phyloP scores from a whole-genome alignment of 306 rosid species.

The Purshia tridentata region DNA sequence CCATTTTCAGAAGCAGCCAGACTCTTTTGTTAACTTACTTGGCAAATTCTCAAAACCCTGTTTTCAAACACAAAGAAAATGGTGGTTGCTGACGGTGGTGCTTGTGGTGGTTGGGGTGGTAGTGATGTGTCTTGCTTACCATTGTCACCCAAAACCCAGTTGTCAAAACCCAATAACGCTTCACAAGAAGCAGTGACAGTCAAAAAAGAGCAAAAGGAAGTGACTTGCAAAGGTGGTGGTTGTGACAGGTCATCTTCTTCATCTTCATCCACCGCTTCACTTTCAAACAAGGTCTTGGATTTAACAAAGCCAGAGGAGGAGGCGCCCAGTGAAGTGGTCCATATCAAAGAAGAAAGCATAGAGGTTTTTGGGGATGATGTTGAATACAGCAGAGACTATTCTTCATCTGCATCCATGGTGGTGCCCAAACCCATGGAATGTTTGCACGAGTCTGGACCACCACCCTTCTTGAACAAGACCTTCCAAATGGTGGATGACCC shows the following conservation, averaged over 20 bases:
- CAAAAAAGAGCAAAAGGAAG: slow-evolving; percentile 10
- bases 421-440: slow-evolving; percentile 73
- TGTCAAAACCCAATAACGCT: slow-evolving; percentile 5
- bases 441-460: slow-evolving; percentile 62
- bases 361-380: slow-evolving; percentile 19
- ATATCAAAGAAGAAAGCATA: slow-evolving; percentile 43
- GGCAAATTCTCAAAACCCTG: neutral
- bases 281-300: slow-evolving; percentile 11
- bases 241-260: slow-evolving; percentile 30
- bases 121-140: slow-evolving; percentile 4
- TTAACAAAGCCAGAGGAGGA: slow-evolving; percentile 10
- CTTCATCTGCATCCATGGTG: slow-evolving; percentile 32
- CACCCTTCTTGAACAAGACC: slow-evolving; percentile 85
- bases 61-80: slow-evolving; percentile 8
- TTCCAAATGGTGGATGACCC: slow-evolving; percentile 91
- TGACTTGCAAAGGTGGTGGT: slow-evolving; percentile 12
- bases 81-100: slow-evolving; percentile 32
- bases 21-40: neutral
- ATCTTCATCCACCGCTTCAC: slow-evolving; percentile 10
- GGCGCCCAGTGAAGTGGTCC: neutral
- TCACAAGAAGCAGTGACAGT: neutral
- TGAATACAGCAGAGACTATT: slow-evolving; percentile 11
- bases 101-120: slow-evolving; percentile 4
- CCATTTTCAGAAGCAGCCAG: neutral
- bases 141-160: slow-evolving; percentile 3